Base-by-base conservation (phyloP, 2,329 filamentous ascomycete species). In the Nothophaeocryptopus gaeumannii region DNA sequence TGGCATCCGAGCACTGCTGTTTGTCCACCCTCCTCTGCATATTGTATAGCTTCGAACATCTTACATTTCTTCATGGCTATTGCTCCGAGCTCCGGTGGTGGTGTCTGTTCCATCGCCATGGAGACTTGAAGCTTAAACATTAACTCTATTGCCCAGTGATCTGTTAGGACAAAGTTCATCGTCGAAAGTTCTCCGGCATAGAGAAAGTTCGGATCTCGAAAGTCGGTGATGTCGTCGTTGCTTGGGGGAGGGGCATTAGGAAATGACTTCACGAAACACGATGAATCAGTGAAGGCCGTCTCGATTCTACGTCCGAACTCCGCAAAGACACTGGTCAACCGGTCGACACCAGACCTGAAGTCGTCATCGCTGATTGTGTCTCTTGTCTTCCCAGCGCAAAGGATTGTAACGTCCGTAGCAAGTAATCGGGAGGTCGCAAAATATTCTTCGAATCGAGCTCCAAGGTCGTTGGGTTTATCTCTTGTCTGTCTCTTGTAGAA, bases 41-140 rank as follows among this genome's bases (percentile, higher is more conserved):
- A 78, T 58, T 88, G 80, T 33, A 96, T 79, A 1, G 86, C 81
- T 69, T 95, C 89, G 51, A 90, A 90, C 51, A 92, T 78, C 61
- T 88, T 85, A 64, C 86, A 91, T 36, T 86, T 84, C 45, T 80
- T 78, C 58, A 86, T 80, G 1, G 89, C 86, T 50, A 86, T 76
- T 1, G 74, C 67, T 3, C 74, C 74, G 46, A 92, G 63, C 45
- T 86, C 82, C 10, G 76, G 66, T 10, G 73, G 63, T 5, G 74
- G 69, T 1, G 74, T 61, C 71, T 79, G 72, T 39, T 48, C 51
- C 43, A 81, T 69, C 2, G 79, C 75, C 42, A 80, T 73, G 3
- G 82, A 78, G 1, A 84, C 80, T 61, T 93, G 88, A 59, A 86
- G 84, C 58, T 83, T 82, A 69, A 89, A 89, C 85, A 96, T 89